phyloP scores from a whole-genome alignment of 176 grass and related monocot genomes.

The Phyllostachys edulis region DNA sequence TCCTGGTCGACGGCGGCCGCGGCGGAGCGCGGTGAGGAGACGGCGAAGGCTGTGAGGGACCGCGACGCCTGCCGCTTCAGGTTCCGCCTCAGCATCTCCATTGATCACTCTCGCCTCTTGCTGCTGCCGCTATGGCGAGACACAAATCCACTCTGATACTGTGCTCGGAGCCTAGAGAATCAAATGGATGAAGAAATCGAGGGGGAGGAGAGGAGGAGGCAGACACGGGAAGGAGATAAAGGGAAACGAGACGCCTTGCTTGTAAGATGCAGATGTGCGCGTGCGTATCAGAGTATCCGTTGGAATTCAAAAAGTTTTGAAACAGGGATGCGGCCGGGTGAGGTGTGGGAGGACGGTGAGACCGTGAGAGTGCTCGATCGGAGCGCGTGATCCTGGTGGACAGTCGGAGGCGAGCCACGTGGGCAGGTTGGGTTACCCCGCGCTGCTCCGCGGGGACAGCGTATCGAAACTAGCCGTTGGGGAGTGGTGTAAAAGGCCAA shows the following conservation, averaged over 20 bases:
- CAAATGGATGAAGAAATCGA: neutral
- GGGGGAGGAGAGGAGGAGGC: no score
- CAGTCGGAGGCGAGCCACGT: neutral
- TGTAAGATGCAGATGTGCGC: neutral
- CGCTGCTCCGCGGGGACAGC: neutral
- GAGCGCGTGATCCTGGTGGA: neutral
- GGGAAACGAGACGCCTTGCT: neutral
- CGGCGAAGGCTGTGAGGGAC: conserved; percentile 35
- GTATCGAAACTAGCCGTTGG: neutral
- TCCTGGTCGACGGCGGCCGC: conserved; percentile 35
- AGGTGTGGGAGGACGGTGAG: neutral
- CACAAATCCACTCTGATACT: neutral
- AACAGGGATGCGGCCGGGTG: neutral
- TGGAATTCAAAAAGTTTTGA: conserved; percentile 48
- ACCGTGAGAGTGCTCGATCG: neutral
- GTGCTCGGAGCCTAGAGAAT: neutral
- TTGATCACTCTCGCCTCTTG: neutral
- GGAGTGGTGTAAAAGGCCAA: neutral
- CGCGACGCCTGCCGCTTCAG: conserved; percentile 54
- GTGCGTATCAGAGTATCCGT: neutral
- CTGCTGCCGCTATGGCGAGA: neutral
- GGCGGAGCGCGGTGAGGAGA: conserved; percentile 19
- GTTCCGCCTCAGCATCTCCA: conserved; percentile 55
- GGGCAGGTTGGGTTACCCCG: neutral
- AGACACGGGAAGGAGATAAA: neutral